Evolutionary conservation across 2,329 filamentous ascomycete genomes (phyloP).

Genomic region (Annulohypoxylon truncatum): DNA sequence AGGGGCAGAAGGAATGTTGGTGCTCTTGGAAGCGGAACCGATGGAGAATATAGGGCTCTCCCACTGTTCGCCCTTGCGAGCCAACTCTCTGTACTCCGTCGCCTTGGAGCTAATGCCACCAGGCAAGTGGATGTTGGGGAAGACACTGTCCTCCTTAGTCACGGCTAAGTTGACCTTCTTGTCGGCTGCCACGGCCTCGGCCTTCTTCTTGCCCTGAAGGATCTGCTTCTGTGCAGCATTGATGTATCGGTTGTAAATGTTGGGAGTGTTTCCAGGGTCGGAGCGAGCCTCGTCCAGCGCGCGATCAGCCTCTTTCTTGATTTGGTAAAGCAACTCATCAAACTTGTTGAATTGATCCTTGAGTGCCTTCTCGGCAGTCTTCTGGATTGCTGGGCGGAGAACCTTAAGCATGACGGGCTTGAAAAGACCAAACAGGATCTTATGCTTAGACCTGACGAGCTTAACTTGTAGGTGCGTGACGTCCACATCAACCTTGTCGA

Average conservation of each 20-base stretch:
- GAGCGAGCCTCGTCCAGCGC: constrained; percentile 73
- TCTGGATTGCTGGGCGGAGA: constrained; percentile 85
- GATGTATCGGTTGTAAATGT: constrained; percentile 88
- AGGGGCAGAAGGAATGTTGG: constrained; percentile 73
- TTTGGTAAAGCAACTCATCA: constrained; percentile 77
- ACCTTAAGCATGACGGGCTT: constrained; percentile 89
- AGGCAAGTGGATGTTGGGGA: constrained; percentile 87
- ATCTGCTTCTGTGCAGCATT: constrained; percentile 79
- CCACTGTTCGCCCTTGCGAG: constrained; percentile 90
- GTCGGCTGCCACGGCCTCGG: constrained; percentile 68
- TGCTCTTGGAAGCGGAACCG: constrained; percentile 78
- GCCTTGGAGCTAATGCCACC: constrained; percentile 93
- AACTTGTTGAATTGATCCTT: constrained; percentile 82
- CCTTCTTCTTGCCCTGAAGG: constrained; percentile 82
- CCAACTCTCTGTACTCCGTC: constrained; percentile 90
- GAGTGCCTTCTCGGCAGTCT: constrained; percentile 89
- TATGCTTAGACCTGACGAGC: constrained; percentile 94
- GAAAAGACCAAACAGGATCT: constrained; percentile 85
- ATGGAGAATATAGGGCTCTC: constrained; percentile 94
- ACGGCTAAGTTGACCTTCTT: constrained; percentile 86
- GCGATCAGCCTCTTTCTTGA: constrained; percentile 85
- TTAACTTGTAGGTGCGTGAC: constrained; percentile 88
- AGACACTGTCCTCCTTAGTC: constrained; percentile 87
- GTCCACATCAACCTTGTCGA: constrained; percentile 87
- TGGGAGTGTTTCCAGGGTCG: constrained; percentile 78